Conservation (phyloP, 306 rosid genomes). For the Spatholobus suberectus region DNA sequence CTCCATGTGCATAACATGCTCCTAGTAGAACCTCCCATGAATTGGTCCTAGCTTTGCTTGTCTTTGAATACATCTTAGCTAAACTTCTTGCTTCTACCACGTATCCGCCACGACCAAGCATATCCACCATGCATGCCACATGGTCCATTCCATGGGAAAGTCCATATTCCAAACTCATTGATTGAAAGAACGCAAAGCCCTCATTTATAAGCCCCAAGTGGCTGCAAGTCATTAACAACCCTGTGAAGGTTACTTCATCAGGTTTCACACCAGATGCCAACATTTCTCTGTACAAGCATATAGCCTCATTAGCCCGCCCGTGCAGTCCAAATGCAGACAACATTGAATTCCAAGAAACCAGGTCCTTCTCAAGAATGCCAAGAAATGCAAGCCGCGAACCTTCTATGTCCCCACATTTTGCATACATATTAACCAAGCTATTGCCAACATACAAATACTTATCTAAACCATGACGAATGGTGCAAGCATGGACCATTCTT, state of each 20-base stretch:
- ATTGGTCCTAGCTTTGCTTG: conserved; percentile 37
- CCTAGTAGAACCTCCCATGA: conserved; percentile 69
- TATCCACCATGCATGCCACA: conserved; percentile 81
- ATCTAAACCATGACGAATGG: conserved; percentile 56
- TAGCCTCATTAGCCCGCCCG: conserved; percentile 60
- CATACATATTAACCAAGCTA: conserved; percentile 80
- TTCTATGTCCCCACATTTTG: conserved; percentile 74
- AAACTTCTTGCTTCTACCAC: conserved; percentile 67
- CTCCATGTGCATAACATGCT: conserved; percentile 63
- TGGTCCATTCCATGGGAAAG: conserved; percentile 65
- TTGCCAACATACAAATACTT: conserved; percentile 62
- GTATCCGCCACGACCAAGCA: conserved; percentile 82
- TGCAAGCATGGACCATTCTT: conserved; percentile 64
- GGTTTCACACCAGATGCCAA: conserved; percentile 59
- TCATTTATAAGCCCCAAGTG: conserved; percentile 73
- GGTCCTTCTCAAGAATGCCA: conserved; percentile 60
- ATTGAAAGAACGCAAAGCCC: conserved; percentile 57
- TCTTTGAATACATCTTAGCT: conserved; percentile 51
- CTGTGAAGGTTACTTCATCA: conserved; percentile 80
- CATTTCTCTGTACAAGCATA: conserved; percentile 62
- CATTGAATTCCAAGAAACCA: conserved; percentile 84
- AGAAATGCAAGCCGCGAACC: conserved; percentile 58
- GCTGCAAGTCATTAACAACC: conserved; percentile 83
- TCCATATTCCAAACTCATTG: conserved; percentile 62
- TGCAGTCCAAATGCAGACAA: conserved; percentile 76